Evolutionary conservation across 2,329 filamentous ascomycete species (phyloP), one percentile per base, ranked within the genome.

Genomic region (Zasmidium citrigriseum): DNA sequence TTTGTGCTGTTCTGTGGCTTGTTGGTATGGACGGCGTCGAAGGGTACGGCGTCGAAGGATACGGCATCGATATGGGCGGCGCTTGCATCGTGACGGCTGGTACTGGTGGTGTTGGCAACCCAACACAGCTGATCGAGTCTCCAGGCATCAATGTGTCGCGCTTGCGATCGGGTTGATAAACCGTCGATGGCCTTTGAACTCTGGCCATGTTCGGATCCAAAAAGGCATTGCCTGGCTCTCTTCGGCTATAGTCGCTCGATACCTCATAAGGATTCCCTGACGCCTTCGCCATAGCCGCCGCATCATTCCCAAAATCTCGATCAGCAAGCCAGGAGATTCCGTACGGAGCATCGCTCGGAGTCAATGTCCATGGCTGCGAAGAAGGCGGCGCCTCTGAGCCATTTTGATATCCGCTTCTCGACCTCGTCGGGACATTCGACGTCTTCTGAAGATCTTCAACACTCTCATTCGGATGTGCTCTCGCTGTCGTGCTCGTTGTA

Each of bases 41-140:
- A n/a, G n/a, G n/a, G n/a, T n/a, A n/a, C n/a, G n/a, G n/a, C n/a
- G n/a, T n/a, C n/a, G n/a, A n/a, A n/a, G n/a, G n/a, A n/a, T n/a
- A n/a, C n/a, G n/a, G n/a, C n/a, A n/a, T n/a, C n/a, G n/a, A n/a
- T n/a, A n/a, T n/a, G n/a, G n/a, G n/a, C n/a, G n/a, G n/a, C n/a
- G n/a, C n/a, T n/a, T n/a, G n/a, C n/a, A n/a, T n/a, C n/a, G n/a
- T n/a, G n/a, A n/a, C n/a, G n/a, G n/a, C n/a, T n/a, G n/a, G n/a
- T n/a, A n/a, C n/a, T n/a, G n/a, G n/a, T n/a, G n/a, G n/a, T n/a
- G n/a, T n/a, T n/a, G n/a, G n/a, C n/a, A n/a, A n/a, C n/a, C 27
- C 27, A n/a, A 16, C 34, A n/a, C 34, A 21, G 25, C 49, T 52
- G 49, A 52, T 52, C 25, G 49, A 52, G 49, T 52, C 49, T 12